Conservation (phyloP, 1,284 basidiomycete genomes). For the Stereum hirsutum region DNA sequence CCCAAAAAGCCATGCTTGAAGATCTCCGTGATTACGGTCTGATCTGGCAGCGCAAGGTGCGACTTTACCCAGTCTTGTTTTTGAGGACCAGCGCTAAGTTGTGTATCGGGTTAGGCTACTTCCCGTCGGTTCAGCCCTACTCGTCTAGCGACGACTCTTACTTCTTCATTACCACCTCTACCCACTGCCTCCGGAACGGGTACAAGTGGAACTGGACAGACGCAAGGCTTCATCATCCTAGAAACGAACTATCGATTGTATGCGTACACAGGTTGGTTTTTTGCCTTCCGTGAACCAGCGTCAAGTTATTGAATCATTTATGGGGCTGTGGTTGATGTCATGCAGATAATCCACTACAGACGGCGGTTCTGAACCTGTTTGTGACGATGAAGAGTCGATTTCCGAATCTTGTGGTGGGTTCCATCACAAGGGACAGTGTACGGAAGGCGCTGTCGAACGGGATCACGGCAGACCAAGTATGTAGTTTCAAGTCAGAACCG, state of each 20-base stretch:
- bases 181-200: constrained; percentile 45
- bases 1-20: constrained; percentile 81
- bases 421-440: constrained; percentile 91
- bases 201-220: constrained; percentile 42
- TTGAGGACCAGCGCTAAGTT: neutral
- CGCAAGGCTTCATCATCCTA: constrained; percentile 88
- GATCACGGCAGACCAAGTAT: constrained; percentile 91
- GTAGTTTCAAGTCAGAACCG: constrained; percentile 14
- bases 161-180: constrained; percentile 68
- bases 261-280: constrained; percentile 92
- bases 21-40: constrained; percentile 95
- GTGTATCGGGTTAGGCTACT: constrained; percentile 36
- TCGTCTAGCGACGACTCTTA: constrained; percentile 91
- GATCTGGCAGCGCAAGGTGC: constrained; percentile 72
- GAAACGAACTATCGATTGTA: constrained; percentile 99
- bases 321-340: neutral
- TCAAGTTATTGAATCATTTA: no score
- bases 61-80: constrained; percentile 6
- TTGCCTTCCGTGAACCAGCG: no score
- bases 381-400: constrained; percentile 90
- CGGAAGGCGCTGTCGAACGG: constrained; percentile 92
- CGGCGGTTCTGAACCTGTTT: constrained; percentile 93
- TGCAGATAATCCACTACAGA: constrained; percentile 89
- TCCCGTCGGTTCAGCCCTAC: constrained; percentile 89
- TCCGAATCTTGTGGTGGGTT: constrained; percentile 92